Base-by-base conservation (phyloP, 2,329 filamentous ascomycete species). In the Tympanopsis confertula region DNA sequence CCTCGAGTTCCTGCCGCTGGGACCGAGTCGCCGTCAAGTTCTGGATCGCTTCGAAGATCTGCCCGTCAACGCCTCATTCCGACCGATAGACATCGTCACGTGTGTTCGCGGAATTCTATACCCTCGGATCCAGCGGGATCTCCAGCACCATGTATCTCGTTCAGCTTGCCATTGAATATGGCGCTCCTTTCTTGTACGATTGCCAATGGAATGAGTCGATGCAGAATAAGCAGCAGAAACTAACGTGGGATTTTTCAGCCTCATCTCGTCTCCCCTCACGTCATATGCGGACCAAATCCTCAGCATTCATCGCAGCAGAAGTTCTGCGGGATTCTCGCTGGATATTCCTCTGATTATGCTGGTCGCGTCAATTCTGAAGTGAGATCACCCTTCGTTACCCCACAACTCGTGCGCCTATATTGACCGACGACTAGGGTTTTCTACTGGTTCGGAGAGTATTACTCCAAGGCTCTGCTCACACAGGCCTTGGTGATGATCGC, bases 341-440 rank as follows among this genome's bases (percentile, higher is more conserved):
- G 76, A 81, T 49, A 78, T 80, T 26, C 75, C 75, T 13, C 56
- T 80, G 47, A 80, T 80, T 45, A 80, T 80, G 75, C 69, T 80
- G 14, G 62, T 76, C 40, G 69, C 75, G 22, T 78, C 73, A 26
- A 75, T 79, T 41, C 52, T 78, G 14, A 80, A 80, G 70, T 19
- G 22, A 19, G 26, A 19, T 39, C 19, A 26, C 14, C 29, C 26
- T 19, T n/a, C 35, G 20, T 19, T 37, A 29, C 17, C 13, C 33
- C 14, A 20, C 32, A 1, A 17, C 3, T 18, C 35, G 19, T 7
- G 19, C 4, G 35, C 13, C 10, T 35, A 36, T 37, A 22, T 28
- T 20, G 19, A 28, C 39, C 41, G 20, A 40, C 24, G 12, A 14
- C 12, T 44, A 77, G 71, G 53, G 57, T 79, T 38, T 79, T 73